Percentiles rank a stretch among this genome's conserved stretches.
These are phyloP conservation scores for Diatrype stigma DNA, from an alignment of 2,329 filamentous ascomycete species.

Conservation along the genomic window DNA sequence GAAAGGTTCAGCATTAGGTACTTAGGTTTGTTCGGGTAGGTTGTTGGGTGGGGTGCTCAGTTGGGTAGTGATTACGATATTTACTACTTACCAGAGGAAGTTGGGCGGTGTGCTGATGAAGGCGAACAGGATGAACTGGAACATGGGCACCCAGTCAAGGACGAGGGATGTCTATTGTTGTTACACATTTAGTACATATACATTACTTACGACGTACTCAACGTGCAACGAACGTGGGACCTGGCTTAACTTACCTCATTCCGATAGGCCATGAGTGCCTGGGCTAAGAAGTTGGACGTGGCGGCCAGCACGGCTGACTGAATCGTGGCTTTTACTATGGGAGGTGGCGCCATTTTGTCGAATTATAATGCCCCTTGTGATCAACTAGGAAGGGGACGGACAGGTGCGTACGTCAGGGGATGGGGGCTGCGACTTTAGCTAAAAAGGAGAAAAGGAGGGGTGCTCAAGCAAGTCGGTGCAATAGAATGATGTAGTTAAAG, in stretches of 20 bases:
- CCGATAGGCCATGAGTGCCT: slow-evolving; percentile 62
- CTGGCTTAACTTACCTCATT: slow-evolving; percentile 46
- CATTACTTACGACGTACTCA: no score
- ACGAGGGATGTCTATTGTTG: slow-evolving; percentile 48
- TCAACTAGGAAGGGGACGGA: no score
- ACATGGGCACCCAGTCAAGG: slow-evolving; percentile 63
- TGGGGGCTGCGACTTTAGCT: no score
- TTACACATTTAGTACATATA: no score
- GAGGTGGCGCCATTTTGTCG: slow-evolving; percentile 34
- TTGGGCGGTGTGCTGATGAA: slow-evolving; percentile 75
- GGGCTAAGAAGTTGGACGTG: slow-evolving; percentile 69
- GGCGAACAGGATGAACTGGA: slow-evolving; percentile 75
- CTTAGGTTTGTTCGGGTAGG: neutral
- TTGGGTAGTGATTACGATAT: no score
- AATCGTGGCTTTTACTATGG: slow-evolving; percentile 56
- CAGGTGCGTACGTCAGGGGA: no score
- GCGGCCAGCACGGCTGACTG: slow-evolving; percentile 64
- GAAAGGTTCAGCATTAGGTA: no score
- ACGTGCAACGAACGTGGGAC: no score
- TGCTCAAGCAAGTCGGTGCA: neutral
- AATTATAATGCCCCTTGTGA: neutral
- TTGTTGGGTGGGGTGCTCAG: neutral
- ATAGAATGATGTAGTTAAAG: no score
- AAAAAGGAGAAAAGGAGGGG: no score
- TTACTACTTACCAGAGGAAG: slow-evolving; percentile 71